These are phyloP conservation scores for Aspergillus sergii DNA, from an alignment of 2,329 filamentous ascomycete genomes.

Conservation along the genomic window DNA sequence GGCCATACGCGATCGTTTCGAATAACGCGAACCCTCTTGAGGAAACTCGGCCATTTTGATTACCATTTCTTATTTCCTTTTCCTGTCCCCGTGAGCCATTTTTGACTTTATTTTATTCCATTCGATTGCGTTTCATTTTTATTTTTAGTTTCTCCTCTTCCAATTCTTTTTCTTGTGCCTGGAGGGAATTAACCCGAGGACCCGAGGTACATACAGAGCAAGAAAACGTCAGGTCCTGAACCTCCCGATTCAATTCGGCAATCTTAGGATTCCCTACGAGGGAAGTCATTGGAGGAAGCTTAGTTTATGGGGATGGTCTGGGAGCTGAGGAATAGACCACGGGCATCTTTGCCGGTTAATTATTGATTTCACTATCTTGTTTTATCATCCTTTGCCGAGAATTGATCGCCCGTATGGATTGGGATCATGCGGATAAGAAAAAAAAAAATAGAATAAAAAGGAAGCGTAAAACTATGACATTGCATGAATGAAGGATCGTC, in stretches of 20 bases:
- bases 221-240: conserved; percentile 18
- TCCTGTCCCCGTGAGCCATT: not conserved
- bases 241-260: conserved; percentile 20
- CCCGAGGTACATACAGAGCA: conserved; percentile 20
- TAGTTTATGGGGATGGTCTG: not conserved
- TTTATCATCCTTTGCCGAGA: conserved; percentile 1
- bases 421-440: conserved; percentile 1
- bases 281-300: not conserved
- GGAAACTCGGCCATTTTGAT: not conserved
- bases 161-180: not conserved
- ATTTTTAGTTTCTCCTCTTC: not conserved
- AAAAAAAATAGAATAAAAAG: not conserved
- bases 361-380: not conserved
- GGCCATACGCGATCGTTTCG: conserved; percentile 8
- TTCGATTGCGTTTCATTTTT: not conserved
- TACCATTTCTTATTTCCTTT: not conserved
- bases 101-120: not conserved
- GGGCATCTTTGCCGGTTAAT: not conserved
- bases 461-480: not conserved
- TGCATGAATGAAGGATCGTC: not conserved
- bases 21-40: not conserved
- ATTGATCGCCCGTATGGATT: not conserved
- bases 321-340: not conserved
- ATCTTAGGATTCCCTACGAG: conserved; percentile 5
- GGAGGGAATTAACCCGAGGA: conserved; percentile 22